Conservation (phyloP, 139 green algal genomes). For the Volvox reticuliferus region DNA sequence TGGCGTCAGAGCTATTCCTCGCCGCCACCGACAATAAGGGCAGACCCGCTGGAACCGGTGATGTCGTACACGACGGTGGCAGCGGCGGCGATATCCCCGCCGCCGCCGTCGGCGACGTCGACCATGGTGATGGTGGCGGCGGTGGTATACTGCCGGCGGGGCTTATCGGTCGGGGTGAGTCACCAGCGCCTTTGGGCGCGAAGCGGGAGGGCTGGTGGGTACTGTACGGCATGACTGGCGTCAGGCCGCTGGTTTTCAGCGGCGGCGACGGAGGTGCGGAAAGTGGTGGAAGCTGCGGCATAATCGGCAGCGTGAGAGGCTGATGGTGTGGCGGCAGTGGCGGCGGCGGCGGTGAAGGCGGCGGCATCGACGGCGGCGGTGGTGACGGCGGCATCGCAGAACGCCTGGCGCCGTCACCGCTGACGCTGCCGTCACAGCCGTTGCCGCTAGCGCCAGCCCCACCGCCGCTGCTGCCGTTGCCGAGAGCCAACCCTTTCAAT, state of each 20-base stretch:
- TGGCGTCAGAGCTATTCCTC: too few relatives aligned
- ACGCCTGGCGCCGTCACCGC: not conserved
- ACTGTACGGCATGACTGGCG: not conserved
- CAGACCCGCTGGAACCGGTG: too few relatives aligned
- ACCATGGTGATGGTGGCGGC: not conserved
- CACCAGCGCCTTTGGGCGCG: not conserved
- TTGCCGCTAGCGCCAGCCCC: not conserved
- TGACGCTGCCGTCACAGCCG: not conserved
- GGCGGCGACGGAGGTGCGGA: not conserved
- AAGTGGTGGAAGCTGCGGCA: not conserved
- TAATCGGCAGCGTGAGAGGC: not conserved
- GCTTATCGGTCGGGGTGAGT: not conserved
- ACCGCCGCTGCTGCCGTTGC: not conserved
- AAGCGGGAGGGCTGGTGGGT: slow-evolving; percentile 9
- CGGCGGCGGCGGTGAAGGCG: not conserved
- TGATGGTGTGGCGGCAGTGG: not conserved
- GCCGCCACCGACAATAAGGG: not conserved
- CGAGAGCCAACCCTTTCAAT: too few relatives aligned
- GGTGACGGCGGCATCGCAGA: not conserved
- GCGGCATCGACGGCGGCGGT: not conserved
- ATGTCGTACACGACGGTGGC: not conserved
- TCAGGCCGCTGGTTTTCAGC: not conserved
- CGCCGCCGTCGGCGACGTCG: not conserved
- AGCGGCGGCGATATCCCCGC: too few relatives aligned
- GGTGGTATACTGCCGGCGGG: not conserved